Base-by-base conservation (phyloP, 2,329 filamentous ascomycete genomes). In the Coniochaeta prunicola region DNA sequence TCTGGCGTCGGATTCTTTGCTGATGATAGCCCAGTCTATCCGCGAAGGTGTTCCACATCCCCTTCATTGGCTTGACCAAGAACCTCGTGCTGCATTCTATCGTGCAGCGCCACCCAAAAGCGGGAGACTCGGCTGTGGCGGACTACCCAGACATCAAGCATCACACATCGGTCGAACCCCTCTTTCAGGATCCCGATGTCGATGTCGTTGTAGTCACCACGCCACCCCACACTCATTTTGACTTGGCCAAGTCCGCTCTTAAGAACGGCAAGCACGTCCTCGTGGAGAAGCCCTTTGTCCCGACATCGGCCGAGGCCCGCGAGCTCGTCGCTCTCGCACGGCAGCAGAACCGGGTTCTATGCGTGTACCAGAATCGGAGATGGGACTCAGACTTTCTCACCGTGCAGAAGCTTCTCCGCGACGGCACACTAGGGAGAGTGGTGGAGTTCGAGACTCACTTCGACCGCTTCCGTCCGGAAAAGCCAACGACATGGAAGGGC, bases 41-140 rank as follows among this genome's bases (percentile, higher is more conserved):
- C 1, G 90, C 90, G 73, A 92, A 92, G 70, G 80, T 89, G 74
- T 94, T 93, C 75, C 90, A 94, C 73, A 91, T 93, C 68, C 90
- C 90, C 62, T 89, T 92, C 74, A 81, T 94, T 73, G 76, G 77
- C 57, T 79, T 80, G 31, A 84, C 87, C 0, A 78, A 85, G 7
- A 76, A 82, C 58, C 80, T 92, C 69, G 85, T 79, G 57, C 83
- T 93, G 21, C 83, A 91, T 69, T 84, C 87, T 63, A 86, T 94
- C 64, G 87, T 93, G 30, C 90, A 94, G 73, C 85, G 90, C 60
- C 83, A 76, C 5, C 89, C 89, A 6, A 83, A 81, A 63, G 73
- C 81, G 2, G 76, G 79, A 57, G 81, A 88, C 70, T 88, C 90
- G 60, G 88, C 88, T 0, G 81, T 85, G 21, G 80, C 81, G 62